A percentile compares a stretch with the other conserved stretches of the same genome.
These are phyloP conservation scores for Magnaporthales sp. DNA, from an alignment of 2,329 filamentous ascomycete genomes.

Conservation along the genomic window DNA sequence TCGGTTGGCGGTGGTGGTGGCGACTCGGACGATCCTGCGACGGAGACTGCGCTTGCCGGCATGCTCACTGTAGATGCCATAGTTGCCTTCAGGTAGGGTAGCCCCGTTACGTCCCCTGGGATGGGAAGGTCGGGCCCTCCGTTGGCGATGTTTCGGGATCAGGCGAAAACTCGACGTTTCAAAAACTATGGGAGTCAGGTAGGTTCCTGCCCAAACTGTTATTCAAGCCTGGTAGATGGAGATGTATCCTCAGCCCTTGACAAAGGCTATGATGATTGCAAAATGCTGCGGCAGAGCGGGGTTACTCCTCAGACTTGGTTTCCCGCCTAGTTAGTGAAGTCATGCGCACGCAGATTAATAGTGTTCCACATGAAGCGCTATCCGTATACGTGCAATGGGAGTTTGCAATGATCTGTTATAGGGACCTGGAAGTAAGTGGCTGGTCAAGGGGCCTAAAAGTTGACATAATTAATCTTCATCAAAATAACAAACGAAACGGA, in stretches of 20 bases:
- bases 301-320: not conserved
- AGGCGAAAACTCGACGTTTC: not conserved
- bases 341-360: not conserved
- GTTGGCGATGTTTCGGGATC: not conserved
- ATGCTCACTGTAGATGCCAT: not conserved
- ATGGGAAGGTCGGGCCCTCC: not conserved
- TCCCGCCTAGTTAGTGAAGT: not conserved
- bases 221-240: not conserved
- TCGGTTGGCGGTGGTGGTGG: not conserved
- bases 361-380: not conserved
- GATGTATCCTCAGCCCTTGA: not conserved
- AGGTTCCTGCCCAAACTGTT: not conserved
- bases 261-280: not conserved
- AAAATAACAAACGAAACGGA: too few species aligned
- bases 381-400: not conserved
- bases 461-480: too few species aligned
- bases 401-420: not conserved
- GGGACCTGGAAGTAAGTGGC: too few species aligned
- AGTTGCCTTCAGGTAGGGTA: not conserved
- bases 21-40: not conserved
- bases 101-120: not conserved
- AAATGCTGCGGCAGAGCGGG: not conserved
- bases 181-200: not conserved
- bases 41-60: not conserved
- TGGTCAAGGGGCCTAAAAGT: too few species aligned